Conservation (phyloP, 1,139 yeast species). For the Protomyces macrosporus region DNA sequence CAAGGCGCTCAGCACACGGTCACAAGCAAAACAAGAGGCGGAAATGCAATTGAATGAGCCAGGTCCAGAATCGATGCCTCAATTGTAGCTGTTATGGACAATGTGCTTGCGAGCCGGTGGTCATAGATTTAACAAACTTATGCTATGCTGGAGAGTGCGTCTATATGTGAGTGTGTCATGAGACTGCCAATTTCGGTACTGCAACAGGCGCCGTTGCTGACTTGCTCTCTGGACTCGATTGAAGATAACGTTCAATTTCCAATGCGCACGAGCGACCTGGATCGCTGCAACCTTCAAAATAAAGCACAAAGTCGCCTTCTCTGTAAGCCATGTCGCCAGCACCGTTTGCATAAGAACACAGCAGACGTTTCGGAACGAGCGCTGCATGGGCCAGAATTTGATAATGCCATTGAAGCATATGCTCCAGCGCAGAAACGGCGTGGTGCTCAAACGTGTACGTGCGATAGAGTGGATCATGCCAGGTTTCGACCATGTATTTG, state of each 20-base stretch:
- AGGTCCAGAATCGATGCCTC: background rate
- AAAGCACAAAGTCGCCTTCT: conserved; percentile 41
- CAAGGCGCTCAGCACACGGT: conserved; percentile 9
- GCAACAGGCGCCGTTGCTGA: background rate
- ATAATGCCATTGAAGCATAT: conserved; percentile 92
- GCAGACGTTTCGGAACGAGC: conserved; percentile 57
- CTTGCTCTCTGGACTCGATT: background rate
- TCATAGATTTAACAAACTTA: too few species aligned
- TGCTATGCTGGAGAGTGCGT: too few species aligned
- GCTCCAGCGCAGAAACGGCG: conserved; percentile 67
- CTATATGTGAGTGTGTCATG: too few species aligned
- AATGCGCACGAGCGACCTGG: conserved; percentile 36
- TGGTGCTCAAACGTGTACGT: conserved; percentile 57
- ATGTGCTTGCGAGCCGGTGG: background rate
- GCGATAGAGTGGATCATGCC: conserved; percentile 67
- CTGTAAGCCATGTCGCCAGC: conserved; percentile 37
- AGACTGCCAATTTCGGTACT: background rate
- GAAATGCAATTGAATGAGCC: background rate
- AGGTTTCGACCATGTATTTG: conserved; percentile 62
- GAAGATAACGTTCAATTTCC: conserved; percentile 35
- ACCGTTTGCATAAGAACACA: conserved; percentile 46
- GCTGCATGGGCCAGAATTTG: conserved; percentile 64
- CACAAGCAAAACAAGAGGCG: background rate
- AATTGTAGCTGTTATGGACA: background rate
- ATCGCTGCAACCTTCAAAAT: conserved; percentile 37